Base-by-base conservation (phyloP, 2,329 filamentous ascomycete species). In the Cladorrhinum sp. region DNA sequence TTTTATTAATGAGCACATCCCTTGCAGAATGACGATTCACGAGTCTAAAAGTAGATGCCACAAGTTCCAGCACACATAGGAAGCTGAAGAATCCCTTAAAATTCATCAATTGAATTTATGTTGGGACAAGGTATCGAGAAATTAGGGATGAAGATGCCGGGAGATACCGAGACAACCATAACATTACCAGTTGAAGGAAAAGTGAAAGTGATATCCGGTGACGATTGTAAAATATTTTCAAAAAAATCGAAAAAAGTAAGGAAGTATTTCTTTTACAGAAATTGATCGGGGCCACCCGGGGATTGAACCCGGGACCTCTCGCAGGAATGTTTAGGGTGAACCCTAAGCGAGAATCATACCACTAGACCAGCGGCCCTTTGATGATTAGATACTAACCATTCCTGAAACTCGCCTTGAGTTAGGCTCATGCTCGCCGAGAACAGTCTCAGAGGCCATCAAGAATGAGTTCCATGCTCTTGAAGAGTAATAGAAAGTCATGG, bases 321-420 rank as follows among this genome's bases (percentile, higher is more conserved):
- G 73, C 73, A 76, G 62, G 23, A n/a, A n/a, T 62, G 63, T 62
- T 49, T 57, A 66, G 65, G 65, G 66, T 70, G 64, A 55, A 74
- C 82, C 81, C 82, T 85, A 84, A 84, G 82, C 82, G 81, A 83
- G 81, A 84, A 85, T 84, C 81, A 84, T 85, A 84, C 82, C 82
- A 80, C 82, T 83, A 83, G 81, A 81, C 79, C 79, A 81, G 59
- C 63, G 59, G 56, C 49, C 56, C 56, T 18, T 25, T 5, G 2
- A 41, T 62, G 61, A 61, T 62, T 16, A 55, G 59, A 20, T 58
- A 36, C 32, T 49, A 58, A n/a, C 27, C n/a, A n/a, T n/a, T n/a
- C n/a, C n/a, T n/a, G n/a, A n/a, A n/a, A n/a, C n/a, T n/a, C n/a
- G n/a, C n/a, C n/a, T n/a, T n/a, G n/a, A n/a, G n/a, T n/a, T n/a